phyloP scores from a whole-genome alignment of 345 rosid species.

The Passiflora organensis region DNA sequence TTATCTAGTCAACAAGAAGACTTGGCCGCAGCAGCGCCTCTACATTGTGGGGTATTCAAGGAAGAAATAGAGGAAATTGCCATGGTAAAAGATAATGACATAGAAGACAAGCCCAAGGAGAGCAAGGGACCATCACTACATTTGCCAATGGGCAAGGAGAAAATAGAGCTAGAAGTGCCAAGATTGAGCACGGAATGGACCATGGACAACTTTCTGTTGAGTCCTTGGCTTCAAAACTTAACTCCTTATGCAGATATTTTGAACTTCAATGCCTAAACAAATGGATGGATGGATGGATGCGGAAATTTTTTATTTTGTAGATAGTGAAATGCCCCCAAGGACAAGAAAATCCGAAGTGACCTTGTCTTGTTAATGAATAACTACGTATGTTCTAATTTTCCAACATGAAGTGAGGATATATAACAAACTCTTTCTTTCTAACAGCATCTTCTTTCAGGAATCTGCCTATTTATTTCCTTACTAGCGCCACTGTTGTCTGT shows the following conservation, averaged over 20 bases:
- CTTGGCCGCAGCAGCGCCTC: constrained; percentile 9
- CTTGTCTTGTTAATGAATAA: too few species aligned
- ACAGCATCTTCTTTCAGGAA: too few species aligned
- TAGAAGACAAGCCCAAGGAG: constrained; percentile 9
- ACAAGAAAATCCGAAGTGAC: too few species aligned
- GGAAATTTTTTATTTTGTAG: too few species aligned
- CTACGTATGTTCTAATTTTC: too few species aligned
- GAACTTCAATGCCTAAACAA: constrained; percentile 30
- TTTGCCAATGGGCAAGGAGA: constrained; percentile 31
- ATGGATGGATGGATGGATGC: too few species aligned
- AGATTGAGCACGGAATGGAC: constrained; percentile 59
- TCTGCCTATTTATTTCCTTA: too few species aligned
- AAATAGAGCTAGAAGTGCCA: constrained; percentile 72
- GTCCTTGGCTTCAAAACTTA: constrained; percentile 81
- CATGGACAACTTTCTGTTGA: constrained; percentile 52
- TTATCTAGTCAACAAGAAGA: constrained; percentile 40
- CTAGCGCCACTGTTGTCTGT: too few species aligned
- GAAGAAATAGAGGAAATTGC: constrained; percentile 30
- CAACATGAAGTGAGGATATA: too few species aligned
- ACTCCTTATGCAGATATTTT: constrained; percentile 49
- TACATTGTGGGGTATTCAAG: constrained; percentile 29
- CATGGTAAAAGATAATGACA: background rate
- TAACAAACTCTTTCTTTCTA: too few species aligned
- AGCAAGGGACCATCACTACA: constrained; percentile 33
- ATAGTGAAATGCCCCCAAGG: too few species aligned